These are phyloP conservation scores for Ceratocystis destructans DNA, from an alignment of 2,329 filamentous ascomycete species.

Conservation along the genomic window DNA sequence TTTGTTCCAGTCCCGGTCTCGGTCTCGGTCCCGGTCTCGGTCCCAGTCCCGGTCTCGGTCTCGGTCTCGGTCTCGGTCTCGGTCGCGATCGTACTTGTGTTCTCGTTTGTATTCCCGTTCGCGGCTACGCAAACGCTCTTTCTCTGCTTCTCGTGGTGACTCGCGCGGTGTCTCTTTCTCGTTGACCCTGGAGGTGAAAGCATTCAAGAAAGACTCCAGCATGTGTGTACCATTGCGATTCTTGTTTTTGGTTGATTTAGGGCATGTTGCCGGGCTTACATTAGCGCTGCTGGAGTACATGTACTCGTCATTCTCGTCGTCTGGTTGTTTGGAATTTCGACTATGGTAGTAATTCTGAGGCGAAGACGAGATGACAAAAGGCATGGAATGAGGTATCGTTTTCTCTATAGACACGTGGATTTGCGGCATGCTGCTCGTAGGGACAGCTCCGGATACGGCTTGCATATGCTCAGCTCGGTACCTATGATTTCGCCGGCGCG, in stretches of 20 bases:
- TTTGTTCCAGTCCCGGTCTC: background rate
- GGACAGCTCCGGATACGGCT: background rate
- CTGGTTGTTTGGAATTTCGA: background rate
- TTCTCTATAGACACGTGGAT: constrained; percentile 13
- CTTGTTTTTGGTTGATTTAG: constrained; percentile 1
- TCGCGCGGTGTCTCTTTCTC: constrained; percentile 13
- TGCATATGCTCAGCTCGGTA: constrained; percentile 7
- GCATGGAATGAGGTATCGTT: background rate
- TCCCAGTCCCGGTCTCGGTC: constrained; percentile 12
- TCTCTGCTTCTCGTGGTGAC: constrained; percentile 10
- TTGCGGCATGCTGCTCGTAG: constrained; percentile 2
- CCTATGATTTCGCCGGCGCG: constrained; percentile 2
- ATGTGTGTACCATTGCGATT: constrained; percentile 2
- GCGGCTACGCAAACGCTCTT: constrained; percentile 1
- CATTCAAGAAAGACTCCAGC: constrained; percentile 9
- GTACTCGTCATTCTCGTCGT: constrained; percentile 13
- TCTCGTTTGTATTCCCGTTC: constrained; percentile 13
- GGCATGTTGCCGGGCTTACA: background rate
- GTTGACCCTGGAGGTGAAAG: constrained; percentile 4
- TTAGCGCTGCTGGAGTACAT: background rate
- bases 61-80: background rate
- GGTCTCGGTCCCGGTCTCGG: background rate
- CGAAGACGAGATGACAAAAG: constrained; percentile 12
- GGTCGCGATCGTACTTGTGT: constrained; percentile 4
- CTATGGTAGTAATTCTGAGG: background rate